These are phyloP conservation scores for Cladobotryum protrusum DNA, from an alignment of 2,329 filamentous ascomycete species.

Conservation along the genomic window DNA sequence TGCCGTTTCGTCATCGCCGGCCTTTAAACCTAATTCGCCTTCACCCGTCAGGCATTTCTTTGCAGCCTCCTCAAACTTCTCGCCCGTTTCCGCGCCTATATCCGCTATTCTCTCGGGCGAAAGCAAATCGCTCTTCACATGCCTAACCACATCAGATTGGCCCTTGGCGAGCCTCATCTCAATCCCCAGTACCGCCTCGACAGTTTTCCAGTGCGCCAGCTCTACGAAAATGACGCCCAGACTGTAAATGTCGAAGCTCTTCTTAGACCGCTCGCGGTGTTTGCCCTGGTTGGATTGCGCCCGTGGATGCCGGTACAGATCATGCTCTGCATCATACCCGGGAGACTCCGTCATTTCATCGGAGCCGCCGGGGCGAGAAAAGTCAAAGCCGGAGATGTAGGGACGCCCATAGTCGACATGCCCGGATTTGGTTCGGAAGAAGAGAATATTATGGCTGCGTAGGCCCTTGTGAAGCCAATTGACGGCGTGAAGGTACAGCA, in stretches of 20 bases:
- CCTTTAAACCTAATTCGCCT: slow-evolving; percentile 28
- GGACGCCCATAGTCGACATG: slow-evolving; percentile 34
- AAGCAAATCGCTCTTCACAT: slow-evolving; percentile 29
- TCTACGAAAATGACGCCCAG: slow-evolving; percentile 48
- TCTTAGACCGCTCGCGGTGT: slow-evolving; percentile 34
- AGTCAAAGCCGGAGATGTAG: slow-evolving; percentile 49
- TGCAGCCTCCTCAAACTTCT: slow-evolving; percentile 33
- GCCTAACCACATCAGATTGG: slow-evolving; percentile 31
- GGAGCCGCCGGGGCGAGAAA: slow-evolving; percentile 42
- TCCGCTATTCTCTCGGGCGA: slow-evolving; percentile 23
- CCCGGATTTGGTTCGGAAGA: slow-evolving; percentile 33
- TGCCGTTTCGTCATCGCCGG: slow-evolving; percentile 35
- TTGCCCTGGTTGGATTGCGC: slow-evolving; percentile 31
- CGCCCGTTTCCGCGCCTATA: slow-evolving; percentile 34
- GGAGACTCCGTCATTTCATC: slow-evolving; percentile 47
- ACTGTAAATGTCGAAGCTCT: slow-evolving; percentile 47
- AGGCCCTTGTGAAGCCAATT: slow-evolving; percentile 56
- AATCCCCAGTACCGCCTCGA: slow-evolving; percentile 38
- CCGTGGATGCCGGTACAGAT: slow-evolving; percentile 45
- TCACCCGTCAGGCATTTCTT: slow-evolving; percentile 32
- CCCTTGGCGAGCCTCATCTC: slow-evolving; percentile 28
- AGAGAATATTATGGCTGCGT: slow-evolving; percentile 47
- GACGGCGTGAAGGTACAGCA: slow-evolving; percentile 49
- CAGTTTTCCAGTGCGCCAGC: slow-evolving; percentile 45
- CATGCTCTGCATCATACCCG: slow-evolving; percentile 36